Evolutionary conservation across 2,329 filamentous ascomycete species (phyloP), one percentile per base, ranked within the genome.

Genomic region (Boeremia exigua): DNA sequence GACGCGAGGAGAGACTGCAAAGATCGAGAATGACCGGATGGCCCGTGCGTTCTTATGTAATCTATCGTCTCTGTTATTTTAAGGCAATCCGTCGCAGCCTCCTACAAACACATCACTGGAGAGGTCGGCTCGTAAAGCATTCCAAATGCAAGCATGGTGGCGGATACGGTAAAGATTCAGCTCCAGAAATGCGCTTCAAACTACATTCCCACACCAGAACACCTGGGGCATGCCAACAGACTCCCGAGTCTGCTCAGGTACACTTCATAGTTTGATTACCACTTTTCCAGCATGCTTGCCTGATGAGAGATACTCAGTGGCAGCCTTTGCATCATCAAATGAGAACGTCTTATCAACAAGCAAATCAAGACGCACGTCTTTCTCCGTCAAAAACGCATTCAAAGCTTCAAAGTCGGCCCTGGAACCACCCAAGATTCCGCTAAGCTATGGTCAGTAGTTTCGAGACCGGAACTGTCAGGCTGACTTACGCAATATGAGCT

Each of bases 341-440:
- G 48, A 42, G 42, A 78, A 77, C 0, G 66, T 60, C 25, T 62
- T 64, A 52, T 77, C 73, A 29, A 77, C 56, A 3, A 78, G 66
- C 6, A 53, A 19, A 12, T 61, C 48, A 5, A 70, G 45, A 9
- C 43, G 61, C 10, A 78, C 69, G 17, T 71, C 58, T 49, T 74
- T 65, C 9, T 68, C 66, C n/a, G 67, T 69, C 29, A 77, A 66
- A 37, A 76, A 75, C 6, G 53, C 43, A 40, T 63, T 65, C 58
- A 78, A 62, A 10, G 70, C 71, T 54, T 77, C 73, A 32, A 75
- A 83, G 30, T 82, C 75, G 46, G 81, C 79, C 63, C 77, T 80
- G 0, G 86, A 84, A 0, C 86, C 86, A 64, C 85, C 86, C 27
- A 85, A 64, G 9, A 88, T 80, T 0, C 86, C 81, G 63, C 80